Evolutionary conservation across 768 basidiomycete species (phyloP).

Genomic region (Thelephora ganbajun): DNA sequence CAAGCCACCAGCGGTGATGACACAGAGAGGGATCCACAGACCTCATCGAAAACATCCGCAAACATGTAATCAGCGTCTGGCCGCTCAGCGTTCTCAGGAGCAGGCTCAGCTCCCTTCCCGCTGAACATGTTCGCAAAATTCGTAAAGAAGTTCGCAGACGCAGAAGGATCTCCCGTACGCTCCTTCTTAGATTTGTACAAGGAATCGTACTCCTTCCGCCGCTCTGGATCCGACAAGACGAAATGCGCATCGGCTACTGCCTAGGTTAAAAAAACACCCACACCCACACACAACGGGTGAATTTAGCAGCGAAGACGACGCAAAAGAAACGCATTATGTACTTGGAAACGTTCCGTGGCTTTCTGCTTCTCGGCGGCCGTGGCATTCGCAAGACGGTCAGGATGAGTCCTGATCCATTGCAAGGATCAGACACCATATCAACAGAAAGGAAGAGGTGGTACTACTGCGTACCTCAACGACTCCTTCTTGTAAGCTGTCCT

Average conservation of each 20-base stretch:
- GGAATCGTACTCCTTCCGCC: constrained; percentile 59
- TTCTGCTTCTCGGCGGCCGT: constrained; percentile 52
- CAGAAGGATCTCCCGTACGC: constrained; percentile 45
- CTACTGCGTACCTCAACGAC: constrained; percentile 43
- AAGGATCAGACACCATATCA: constrained; percentile 11
- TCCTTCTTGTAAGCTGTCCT: constrained; percentile 70
- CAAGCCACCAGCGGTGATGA: background rate
- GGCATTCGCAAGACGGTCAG: constrained; percentile 66
- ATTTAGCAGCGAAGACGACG: no score
- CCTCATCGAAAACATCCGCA: constrained; percentile 87
- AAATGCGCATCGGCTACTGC: constrained; percentile 92
- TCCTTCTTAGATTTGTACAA: constrained; percentile 48
- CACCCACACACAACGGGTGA: no score
- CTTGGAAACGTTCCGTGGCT: constrained; percentile 83
- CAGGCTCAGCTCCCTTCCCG: constrained; percentile 19
- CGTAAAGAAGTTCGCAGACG: constrained; percentile 63
- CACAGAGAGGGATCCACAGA: constrained; percentile 17
- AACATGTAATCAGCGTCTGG: constrained; percentile 77
- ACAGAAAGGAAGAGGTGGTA: background rate
- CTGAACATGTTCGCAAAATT: constrained; percentile 66
- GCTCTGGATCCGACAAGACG: constrained; percentile 68
- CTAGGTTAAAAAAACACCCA: constrained; percentile 23
- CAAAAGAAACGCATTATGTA: constrained; percentile 12
- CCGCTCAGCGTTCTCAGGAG: constrained; percentile 19
- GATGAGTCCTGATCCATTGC: constrained; percentile 55